Evolutionary conservation across 345 rosid genomes (phyloP), one percentile per base, ranked within the genome.

Genomic region (Eucalyptus polybractea): DNA sequence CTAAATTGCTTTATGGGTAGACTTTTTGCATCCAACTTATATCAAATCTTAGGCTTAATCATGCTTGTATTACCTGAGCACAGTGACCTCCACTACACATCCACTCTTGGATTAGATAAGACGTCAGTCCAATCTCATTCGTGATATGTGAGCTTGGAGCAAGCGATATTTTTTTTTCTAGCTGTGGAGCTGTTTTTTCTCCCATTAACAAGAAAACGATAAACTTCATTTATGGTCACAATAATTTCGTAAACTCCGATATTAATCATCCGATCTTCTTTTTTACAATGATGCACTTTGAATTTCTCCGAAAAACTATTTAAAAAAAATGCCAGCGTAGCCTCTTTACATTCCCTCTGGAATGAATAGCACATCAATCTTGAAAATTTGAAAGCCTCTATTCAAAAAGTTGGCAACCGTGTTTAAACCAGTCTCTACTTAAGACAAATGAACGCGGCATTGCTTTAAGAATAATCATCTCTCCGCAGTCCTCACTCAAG

Each of bases 201-300:
- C 14, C 14, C 69, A 60, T 27, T 60, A 27, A 27, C 16, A 13
- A 60, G 69, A 27, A 6, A 60, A 60, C 0, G 7, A 60, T 60
- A 60, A 60, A 27, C 15, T 27, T 25, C 69, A 60, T 60, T 60
- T 27, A 60, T 27, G 15, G 31, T 60, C 31, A 60, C 1, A 60
- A 25, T 27, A 27, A 27, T 27, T 60, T 27, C 0, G 2, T 27
- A 60, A 27, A 12, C 31, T 60, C 1, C 2, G 0, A 60, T 60
- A 60, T 60, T 60, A 60, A 60, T 27, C 15, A 27, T 13, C 69
- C n/a, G 16, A 27, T 25, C 13, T 60, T 25, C 29, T 60, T 60
- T 25, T 60, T 60, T 27, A 27, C 24, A 19, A 19, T 7, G 10
- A 4, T 21, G 58, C 25, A 53, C 58, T 53, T 19, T 21, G 58